phyloP scores from a whole-genome alignment of 805 yeast genomes.

The Zygotorulaspora florentina region DNA sequence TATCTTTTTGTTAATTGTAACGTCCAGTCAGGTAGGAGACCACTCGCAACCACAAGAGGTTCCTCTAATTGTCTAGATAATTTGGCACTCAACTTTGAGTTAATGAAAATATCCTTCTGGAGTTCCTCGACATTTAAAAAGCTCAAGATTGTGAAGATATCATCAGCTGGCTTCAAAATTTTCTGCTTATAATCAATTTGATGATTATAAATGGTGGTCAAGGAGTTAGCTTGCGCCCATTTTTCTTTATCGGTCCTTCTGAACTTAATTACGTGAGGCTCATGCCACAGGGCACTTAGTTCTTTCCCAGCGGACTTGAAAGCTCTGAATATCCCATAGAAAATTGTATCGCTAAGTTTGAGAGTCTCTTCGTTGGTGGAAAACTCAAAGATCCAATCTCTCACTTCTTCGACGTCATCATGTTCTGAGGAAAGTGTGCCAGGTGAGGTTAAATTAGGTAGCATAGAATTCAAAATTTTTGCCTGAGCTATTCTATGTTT shows the following conservation, averaged over 20 bases:
- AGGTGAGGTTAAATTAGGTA: constrained; percentile 16
- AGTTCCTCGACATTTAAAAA: constrained; percentile 42
- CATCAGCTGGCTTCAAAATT: constrained; percentile 18
- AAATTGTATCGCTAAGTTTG: constrained; percentile 65
- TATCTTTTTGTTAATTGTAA: constrained; percentile 64
- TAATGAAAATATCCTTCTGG: constrained; percentile 47
- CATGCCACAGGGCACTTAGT: constrained; percentile 53
- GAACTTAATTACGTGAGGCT: constrained; percentile 49
- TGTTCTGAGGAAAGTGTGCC: constrained; percentile 10
- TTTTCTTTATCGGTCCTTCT: constrained; percentile 32
- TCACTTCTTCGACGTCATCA: constrained; percentile 11
- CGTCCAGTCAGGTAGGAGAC: constrained; percentile 82
- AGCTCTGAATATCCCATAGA: constrained; percentile 64
- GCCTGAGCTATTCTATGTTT: constrained; percentile 36
- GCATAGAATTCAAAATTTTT: constrained; percentile 21
- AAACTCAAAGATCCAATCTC: constrained; percentile 50
- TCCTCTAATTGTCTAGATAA: constrained; percentile 85
- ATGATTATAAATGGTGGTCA: constrained; percentile 8
- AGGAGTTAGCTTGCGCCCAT: constrained; percentile 18
- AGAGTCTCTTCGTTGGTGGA: constrained; percentile 51
- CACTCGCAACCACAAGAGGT: constrained; percentile 81
- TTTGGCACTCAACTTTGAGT: constrained; percentile 81
- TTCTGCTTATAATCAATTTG: constrained; percentile 3
- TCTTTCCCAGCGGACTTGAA: constrained; percentile 39
- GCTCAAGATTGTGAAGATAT: constrained; percentile 47